Evolutionary conservation across 2,329 filamentous ascomycete genomes (phyloP).

Genomic region (Hypoxylon sp.): DNA sequence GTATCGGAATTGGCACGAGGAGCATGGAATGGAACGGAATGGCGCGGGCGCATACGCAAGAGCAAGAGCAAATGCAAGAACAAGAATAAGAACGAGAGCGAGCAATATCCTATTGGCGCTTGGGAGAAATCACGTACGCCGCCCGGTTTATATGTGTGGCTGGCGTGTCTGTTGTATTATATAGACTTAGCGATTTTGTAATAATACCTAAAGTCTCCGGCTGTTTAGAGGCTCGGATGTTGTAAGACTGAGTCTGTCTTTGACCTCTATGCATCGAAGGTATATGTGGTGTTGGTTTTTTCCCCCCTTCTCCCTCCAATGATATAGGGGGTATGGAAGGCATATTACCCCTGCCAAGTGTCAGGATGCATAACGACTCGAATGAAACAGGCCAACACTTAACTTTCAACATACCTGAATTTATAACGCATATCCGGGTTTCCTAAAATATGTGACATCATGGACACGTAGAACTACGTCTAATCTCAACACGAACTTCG

Average conservation of each 20-base stretch:
- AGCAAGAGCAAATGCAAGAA: not conserved
- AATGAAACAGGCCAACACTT: no score
- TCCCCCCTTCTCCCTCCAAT: no score
- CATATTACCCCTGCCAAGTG: no score
- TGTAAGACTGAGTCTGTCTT: not conserved
- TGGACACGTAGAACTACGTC: slow-evolving; percentile 9
- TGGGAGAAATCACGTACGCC: slow-evolving; percentile 7
- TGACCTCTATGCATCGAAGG: not conserved
- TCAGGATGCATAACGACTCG: not conserved
- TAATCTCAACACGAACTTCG: slow-evolving; percentile 1
- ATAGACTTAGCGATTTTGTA: slow-evolving; percentile 50
- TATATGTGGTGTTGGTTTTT: not conserved
- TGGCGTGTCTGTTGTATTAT: slow-evolving; percentile 37
- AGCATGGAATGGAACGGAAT: slow-evolving; percentile 13
- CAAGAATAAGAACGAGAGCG: not conserved
- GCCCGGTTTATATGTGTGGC: not conserved
- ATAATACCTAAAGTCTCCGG: slow-evolving; percentile 35
- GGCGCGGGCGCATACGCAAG: slow-evolving; percentile 15
- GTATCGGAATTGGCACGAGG: slow-evolving; percentile 3
- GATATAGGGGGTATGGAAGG: no score
- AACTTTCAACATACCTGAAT: no score
- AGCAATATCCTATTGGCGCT: not conserved
- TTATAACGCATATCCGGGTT: not conserved
- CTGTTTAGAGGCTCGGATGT: slow-evolving; percentile 9
- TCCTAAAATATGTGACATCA: slow-evolving; percentile 24